phyloP scores from a whole-genome alignment of 257 asterid species.

The Osmanthus fragrans region DNA sequence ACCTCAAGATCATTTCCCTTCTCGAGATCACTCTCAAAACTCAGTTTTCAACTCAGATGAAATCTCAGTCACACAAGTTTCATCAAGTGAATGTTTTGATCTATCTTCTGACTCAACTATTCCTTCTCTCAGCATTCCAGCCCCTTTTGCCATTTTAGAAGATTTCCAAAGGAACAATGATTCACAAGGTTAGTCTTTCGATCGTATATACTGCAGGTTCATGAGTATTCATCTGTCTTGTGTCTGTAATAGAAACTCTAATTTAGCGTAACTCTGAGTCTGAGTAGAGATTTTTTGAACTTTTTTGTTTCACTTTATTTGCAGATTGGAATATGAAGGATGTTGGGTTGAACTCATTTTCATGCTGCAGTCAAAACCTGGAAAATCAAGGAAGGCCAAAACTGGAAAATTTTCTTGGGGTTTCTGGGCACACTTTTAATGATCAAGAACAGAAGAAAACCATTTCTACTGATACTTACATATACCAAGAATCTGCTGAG shows the following conservation, averaged over 20 bases:
- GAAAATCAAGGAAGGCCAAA: constrained; percentile 53
- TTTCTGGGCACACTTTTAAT: constrained; percentile 33
- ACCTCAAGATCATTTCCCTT: constrained; percentile 40
- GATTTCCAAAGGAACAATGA: constrained; percentile 48
- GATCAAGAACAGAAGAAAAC: constrained; percentile 24
- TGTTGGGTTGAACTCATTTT: constrained; percentile 22
- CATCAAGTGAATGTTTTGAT: constrained; percentile 49
- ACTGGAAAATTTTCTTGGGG: constrained; percentile 66
- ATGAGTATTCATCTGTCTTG: not conserved
- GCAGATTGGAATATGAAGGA: constrained; percentile 67
- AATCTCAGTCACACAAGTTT: constrained; percentile 19
- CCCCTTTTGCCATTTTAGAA: constrained; percentile 51
- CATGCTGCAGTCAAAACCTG: constrained; percentile 41
- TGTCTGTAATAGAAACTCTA: not conserved
- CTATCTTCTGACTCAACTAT: constrained; percentile 43
- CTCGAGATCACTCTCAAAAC: constrained; percentile 27
- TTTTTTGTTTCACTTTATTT: not conserved
- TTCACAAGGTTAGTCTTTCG: constrained; percentile 44
- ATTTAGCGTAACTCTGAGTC: not conserved
- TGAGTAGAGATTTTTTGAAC: not conserved
- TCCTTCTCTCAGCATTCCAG: constrained; percentile 50
- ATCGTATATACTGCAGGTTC: not conserved
- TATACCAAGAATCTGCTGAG: constrained; percentile 34
- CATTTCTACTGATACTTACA: not conserved
- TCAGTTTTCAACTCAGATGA: constrained; percentile 39